Conservation (phyloP, 2,329 filamentous ascomycete genomes). For the Cladosporium oxysporum region DNA sequence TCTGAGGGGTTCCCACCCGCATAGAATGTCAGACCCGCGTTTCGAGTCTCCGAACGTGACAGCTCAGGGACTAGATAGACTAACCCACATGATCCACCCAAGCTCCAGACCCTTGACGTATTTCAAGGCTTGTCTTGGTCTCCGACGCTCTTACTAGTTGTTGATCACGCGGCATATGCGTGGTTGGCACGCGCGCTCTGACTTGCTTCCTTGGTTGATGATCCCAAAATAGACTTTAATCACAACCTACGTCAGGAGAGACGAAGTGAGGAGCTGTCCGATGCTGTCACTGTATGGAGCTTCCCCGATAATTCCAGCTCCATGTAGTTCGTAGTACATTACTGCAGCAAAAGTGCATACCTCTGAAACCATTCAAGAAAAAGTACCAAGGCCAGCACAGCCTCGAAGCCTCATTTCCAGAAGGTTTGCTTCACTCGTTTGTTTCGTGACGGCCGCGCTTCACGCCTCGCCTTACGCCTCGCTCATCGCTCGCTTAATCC, state of each 20-base stretch:
- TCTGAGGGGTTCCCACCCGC: not conserved
- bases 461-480: not conserved
- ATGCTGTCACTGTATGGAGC: not conserved
- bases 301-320: not conserved
- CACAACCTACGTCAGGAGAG: not conserved
- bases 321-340: not conserved
- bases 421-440: slow-evolving; percentile 19
- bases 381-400: not conserved
- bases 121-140: not conserved
- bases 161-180: not conserved
- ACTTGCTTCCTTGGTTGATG: not conserved
- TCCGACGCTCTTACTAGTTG: not conserved
- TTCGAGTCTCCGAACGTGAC: not conserved
- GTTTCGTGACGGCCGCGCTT: not conserved
- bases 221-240: not conserved
- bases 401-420: slow-evolving; percentile 11
- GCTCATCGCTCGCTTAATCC: not conserved
- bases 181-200: not conserved
- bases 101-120: slow-evolving; percentile 1
- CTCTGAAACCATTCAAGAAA: not conserved
- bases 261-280: not conserved
- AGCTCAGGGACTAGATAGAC: slow-evolving; percentile 1
- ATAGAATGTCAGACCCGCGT: not conserved
- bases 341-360: not conserved
- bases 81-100: not conserved